Evolutionary conservation across 148 eudicot species (phyloP), one percentile per base, ranked within the genome.

Genomic region (Oxyria digyna): DNA sequence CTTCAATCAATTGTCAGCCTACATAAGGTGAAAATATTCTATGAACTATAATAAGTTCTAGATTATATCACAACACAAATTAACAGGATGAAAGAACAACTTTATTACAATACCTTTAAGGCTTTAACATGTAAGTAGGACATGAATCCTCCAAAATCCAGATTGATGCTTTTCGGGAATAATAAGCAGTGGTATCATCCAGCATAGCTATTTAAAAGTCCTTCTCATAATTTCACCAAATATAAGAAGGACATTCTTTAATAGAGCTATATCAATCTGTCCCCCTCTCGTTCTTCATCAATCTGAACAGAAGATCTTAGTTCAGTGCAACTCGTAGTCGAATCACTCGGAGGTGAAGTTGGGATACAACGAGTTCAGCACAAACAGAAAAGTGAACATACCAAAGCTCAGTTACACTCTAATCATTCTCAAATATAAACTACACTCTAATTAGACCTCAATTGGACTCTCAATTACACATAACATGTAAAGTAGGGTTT

Each of bases 251-350:
- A 93, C 98, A 82, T 89, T 89, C 81, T 93, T 93, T 46, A 93
- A 67, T 55, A 93, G 67, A 26, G 91, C 94, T 78, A 88, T 76
- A 71, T 87, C 96, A 68, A 93, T 89, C 72, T 87, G 96, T 69
- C 85, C 96, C 98, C 96, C 69, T 93, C 98, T 35, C 98, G 85
- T 80, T 93, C 96, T 74, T 83, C 82, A 77, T 89, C 90, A 79
- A 93, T 86, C 98, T 93, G 77, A 42, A 49, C 26, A 74, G 14
- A 66, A 73, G 48, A 70, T 48, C 66, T 8, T n/a, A 2, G 21
- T 45, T 23, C 45, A 27, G 31, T 52, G 33, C 72, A 38, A 23
- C 62, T 41, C 27, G 9, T 12, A 15, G 35, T 52, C 31, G 24
- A 0, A 9, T 23, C 17, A 59, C 11, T 59, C 64, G 29, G 64